These are phyloP conservation scores for Persicaria maculosa DNA, from an alignment of 148 eudicot genomes.

Conservation along the genomic window DNA sequence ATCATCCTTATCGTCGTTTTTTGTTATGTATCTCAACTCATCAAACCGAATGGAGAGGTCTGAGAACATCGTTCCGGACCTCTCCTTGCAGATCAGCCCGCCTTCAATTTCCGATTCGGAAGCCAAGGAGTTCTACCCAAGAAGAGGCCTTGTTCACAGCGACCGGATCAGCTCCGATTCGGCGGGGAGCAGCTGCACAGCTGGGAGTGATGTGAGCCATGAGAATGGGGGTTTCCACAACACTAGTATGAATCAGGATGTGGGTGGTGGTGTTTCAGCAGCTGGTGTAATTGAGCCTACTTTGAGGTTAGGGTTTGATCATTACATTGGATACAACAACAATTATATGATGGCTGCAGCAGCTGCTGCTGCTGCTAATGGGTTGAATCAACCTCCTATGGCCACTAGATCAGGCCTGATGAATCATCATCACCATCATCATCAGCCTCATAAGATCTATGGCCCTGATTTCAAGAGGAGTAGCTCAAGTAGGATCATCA, in stretches of 20 bases:
- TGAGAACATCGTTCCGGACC: constrained; percentile 37
- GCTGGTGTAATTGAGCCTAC: constrained; percentile 19
- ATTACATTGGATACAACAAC: background rate
- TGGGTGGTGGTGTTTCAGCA: background rate
- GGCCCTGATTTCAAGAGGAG: constrained; percentile 51
- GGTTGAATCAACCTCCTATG: constrained; percentile 4
- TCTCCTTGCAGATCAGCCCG: constrained; percentile 71
- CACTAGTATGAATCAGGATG: background rate
- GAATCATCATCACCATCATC: background rate
- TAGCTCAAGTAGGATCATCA: background rate
- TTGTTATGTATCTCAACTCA: constrained; percentile 12
- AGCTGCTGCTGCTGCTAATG: background rate
- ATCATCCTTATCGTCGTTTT: background rate
- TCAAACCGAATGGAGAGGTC: constrained; percentile 7
- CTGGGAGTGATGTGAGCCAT: constrained; percentile 46
- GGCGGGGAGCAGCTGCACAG: constrained; percentile 20
- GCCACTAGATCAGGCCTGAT: background rate
- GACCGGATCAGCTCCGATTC: constrained; percentile 30
- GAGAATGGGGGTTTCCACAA: constrained; percentile 20
- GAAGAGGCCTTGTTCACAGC: constrained; percentile 7
- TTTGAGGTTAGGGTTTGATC: constrained; percentile 44
- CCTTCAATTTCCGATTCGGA: constrained; percentile 28
- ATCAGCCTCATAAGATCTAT: constrained; percentile 34
- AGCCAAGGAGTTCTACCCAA: constrained; percentile 6
- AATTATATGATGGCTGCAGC: background rate